Evolutionary conservation across 2,329 filamentous ascomycete genomes (phyloP).

Genomic region (Penicillium italicum): DNA sequence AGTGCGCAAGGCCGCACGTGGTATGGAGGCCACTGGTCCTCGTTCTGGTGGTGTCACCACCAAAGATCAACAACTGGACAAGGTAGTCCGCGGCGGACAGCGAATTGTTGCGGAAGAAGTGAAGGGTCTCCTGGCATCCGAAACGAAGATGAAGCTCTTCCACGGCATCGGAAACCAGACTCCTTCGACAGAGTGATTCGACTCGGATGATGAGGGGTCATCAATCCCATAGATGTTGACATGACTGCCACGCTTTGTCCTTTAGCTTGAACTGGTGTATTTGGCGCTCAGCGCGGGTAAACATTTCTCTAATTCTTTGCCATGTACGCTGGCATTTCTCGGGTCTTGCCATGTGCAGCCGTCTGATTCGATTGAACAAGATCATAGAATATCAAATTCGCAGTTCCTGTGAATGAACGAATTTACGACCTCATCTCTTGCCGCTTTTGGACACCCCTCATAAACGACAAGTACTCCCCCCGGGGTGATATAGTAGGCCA

Average conservation of each 20-base stretch:
- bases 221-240: slow-evolving; percentile 9
- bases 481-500: neutral
- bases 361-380: neutral
- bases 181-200: slow-evolving; percentile 14
- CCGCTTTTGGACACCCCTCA: neutral
- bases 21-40: slow-evolving; percentile 33
- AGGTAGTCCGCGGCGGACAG: slow-evolving; percentile 55
- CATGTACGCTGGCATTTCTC: neutral
- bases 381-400: slow-evolving; percentile 2
- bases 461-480: neutral
- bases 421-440: neutral
- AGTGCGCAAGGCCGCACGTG: slow-evolving; percentile 62
- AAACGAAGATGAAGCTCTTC: slow-evolving; percentile 53
- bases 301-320: neutral
- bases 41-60: slow-evolving; percentile 27
- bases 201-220: neutral
- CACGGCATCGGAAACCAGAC: slow-evolving; percentile 37
- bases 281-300: slow-evolving; percentile 14
- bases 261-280: slow-evolving; percentile 4
- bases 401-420: slow-evolving; percentile 8
- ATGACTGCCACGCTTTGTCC: slow-evolving; percentile 16
- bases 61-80: slow-evolving; percentile 49
- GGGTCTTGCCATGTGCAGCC: neutral
- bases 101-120: slow-evolving; percentile 56
- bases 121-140: slow-evolving; percentile 45